Evolutionary conservation across 2,329 filamentous ascomycete genomes (phyloP), one percentile per base, ranked within the genome.

Genomic region (Curvularia sp.): DNA sequence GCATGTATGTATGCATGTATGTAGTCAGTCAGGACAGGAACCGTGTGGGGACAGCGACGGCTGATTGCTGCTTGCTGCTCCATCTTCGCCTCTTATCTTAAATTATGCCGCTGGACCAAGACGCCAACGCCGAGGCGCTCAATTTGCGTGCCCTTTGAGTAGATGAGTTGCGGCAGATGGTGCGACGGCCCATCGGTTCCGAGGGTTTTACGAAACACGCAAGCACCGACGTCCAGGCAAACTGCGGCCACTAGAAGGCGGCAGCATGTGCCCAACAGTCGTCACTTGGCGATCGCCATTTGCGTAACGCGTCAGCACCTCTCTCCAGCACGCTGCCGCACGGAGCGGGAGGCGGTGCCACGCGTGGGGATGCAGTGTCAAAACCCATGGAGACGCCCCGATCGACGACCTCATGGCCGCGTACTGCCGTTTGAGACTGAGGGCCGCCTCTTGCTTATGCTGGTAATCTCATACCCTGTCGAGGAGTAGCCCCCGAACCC

Each of bases 151-250:
- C 42, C 41, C 43, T 18, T 21, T 53, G 49, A 42, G 53, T 60
- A 55, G 57, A 57, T 52, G 57, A 48, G 39, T 48, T 23, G 56
- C 53, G 60, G 30, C 45, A 52, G 3, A 43, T 63, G 60, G 60
- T 63, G 60, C 57, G 60, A 63, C 60, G 45, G 39, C 36, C 34
- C 32, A 49, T 38, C 55, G 55, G 55, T 46, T 59, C 49, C 57
- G 53, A 49, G 41, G 47, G 19, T 46, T 56, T 63, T 63, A 57
- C 54, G 60, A 63, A 63, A 60, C 60, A 25, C 49, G 34, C 51
- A 57, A 53, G 39, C 52, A 38, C 27, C 21, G 27, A 25, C 34
- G 9, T 19, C 43, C 49, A 30, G 19, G 47, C n/a, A 21, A 56
- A 21, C 30, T 53, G 56, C 50, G 27, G 49, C 36, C 32, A 54